Percentiles rank a stretch among this genome's conserved stretches.
Evolutionary conservation across 2,329 filamentous ascomycete species (phyloP).

Genomic region (Colletotrichum sp.): DNA sequence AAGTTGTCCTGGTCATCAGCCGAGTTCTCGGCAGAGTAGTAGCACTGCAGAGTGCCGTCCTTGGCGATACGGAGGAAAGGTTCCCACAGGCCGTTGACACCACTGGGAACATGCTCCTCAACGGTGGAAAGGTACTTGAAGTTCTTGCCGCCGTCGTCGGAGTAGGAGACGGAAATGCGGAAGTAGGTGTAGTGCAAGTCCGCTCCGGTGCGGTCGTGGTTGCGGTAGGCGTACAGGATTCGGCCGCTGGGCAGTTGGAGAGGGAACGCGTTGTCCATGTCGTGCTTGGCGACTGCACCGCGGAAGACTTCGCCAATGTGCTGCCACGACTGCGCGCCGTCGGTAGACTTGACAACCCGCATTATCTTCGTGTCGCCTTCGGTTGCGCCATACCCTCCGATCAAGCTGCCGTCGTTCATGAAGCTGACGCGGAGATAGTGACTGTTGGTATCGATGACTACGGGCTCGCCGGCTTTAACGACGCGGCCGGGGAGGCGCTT

Average conservation of each 20-base stretch:
- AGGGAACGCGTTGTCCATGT: conserved; percentile 38
- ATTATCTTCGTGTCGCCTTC: conserved; percentile 28
- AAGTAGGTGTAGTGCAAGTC: conserved; percentile 33
- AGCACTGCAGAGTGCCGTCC: conserved; percentile 46
- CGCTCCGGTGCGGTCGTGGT: conserved; percentile 32
- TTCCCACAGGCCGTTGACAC: conserved; percentile 47
- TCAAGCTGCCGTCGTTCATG: conserved; percentile 28
- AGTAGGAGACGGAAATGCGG: conserved; percentile 47
- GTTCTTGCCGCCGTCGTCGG: conserved; percentile 41
- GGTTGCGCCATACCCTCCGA: conserved; percentile 32
- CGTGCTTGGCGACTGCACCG: conserved; percentile 22
- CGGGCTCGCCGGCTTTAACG: conserved; percentile 22
- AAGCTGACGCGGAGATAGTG: conserved; percentile 34
- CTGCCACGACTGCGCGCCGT: conserved; percentile 33
- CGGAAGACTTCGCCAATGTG: conserved; percentile 27
- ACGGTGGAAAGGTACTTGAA: conserved; percentile 39
- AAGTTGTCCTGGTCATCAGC: conserved; percentile 45
- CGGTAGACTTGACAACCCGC: conserved; percentile 27
- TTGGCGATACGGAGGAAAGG: conserved; percentile 45
- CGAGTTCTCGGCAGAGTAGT: conserved; percentile 47
- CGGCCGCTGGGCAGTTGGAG: conserved; percentile 39
- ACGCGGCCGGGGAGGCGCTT: not conserved
- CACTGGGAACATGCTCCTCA: conserved; percentile 25
- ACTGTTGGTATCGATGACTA: conserved; percentile 29
- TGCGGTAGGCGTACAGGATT: conserved; percentile 40